Evolutionary conservation across 75 land plant species (phyloP).

Genomic region (Ceratopteris richardii): DNA sequence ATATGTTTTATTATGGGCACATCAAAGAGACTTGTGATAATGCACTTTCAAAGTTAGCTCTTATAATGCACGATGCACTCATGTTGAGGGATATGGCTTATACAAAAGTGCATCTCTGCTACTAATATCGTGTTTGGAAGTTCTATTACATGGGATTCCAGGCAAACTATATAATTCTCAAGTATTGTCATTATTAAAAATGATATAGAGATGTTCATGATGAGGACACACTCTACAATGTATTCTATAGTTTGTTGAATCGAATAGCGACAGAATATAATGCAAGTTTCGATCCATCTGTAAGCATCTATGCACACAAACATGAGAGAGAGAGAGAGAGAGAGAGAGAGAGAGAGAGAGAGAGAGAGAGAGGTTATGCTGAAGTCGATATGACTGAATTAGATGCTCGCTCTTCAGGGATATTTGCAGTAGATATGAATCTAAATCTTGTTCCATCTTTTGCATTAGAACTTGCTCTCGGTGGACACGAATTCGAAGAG

Average conservation of each 20-base stretch:
- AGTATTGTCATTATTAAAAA: conserved; percentile 45
- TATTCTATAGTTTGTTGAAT: conserved; percentile 74
- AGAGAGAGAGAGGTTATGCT: too few species aligned
- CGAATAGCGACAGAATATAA: conserved; percentile 67
- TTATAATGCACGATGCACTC: conserved; percentile 66
- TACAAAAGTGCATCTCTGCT: conserved; percentile 64
- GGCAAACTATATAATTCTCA: conserved; percentile 49
- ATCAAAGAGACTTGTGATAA: conserved; percentile 83
- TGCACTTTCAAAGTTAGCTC: conserved; percentile 56
- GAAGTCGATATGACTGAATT: too few species aligned
- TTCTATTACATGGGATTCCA: conserved; percentile 80
- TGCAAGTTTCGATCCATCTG: conserved; percentile 53
- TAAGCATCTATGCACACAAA: conserved; percentile 71
- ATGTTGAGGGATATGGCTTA: conserved; percentile 65
- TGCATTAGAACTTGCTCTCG: too few species aligned
- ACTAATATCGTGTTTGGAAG: conserved; percentile 84
- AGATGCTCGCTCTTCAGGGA: conserved; percentile 82
- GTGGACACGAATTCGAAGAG: not conserved
- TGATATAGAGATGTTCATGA: conserved; percentile 40
- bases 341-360: too few species aligned
- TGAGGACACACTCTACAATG: conserved; percentile 65
- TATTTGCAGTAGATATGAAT: conserved; percentile 69
- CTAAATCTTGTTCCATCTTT: conserved; percentile 57
- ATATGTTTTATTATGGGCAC: conserved; percentile 86
- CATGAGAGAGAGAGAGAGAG: too few species aligned